These are phyloP conservation scores for Ceratocystis alfenasii DNA, from an alignment of 2,329 filamentous ascomycete species.

Conservation along the genomic window DNA sequence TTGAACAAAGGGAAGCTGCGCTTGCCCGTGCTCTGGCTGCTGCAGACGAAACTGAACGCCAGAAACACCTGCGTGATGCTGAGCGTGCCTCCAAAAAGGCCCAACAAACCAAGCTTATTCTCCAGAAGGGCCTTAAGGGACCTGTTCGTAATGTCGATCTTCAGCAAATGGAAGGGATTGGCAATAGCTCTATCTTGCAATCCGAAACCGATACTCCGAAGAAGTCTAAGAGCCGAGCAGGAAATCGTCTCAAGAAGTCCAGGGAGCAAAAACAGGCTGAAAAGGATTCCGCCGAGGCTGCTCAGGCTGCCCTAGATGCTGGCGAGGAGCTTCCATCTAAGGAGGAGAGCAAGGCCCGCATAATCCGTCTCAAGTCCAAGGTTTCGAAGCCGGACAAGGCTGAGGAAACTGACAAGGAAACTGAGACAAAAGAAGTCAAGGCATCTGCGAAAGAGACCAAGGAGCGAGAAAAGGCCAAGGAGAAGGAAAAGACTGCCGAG, in stretches of 20 bases:
- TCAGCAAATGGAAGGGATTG: constrained; percentile 71
- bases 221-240: constrained; percentile 44
- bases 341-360: constrained; percentile 49
- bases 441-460: constrained; percentile 34
- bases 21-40: constrained; percentile 66
- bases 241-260: constrained; percentile 74
- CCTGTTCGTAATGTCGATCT: constrained; percentile 54
- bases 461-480: constrained; percentile 35
- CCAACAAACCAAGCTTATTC: constrained; percentile 73
- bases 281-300: constrained; percentile 72
- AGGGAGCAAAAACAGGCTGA: constrained; percentile 76
- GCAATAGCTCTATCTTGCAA: constrained; percentile 72
- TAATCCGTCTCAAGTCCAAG: constrained; percentile 48
- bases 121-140: constrained; percentile 77
- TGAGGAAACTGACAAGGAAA: constrained; percentile 28
- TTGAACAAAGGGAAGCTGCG: constrained; percentile 78
- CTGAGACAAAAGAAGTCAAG: constrained; percentile 36
- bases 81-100: constrained; percentile 89
- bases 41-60: constrained; percentile 69
- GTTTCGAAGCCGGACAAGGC: constrained; percentile 27
- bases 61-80: constrained; percentile 70
- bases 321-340: constrained; percentile 58
- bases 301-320: constrained; percentile 70
- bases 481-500: constrained; percentile 36
- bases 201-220: constrained; percentile 44